Base-by-base conservation (phyloP, 2,329 filamentous ascomycete genomes). In the Nigrospora sphaerica region DNA sequence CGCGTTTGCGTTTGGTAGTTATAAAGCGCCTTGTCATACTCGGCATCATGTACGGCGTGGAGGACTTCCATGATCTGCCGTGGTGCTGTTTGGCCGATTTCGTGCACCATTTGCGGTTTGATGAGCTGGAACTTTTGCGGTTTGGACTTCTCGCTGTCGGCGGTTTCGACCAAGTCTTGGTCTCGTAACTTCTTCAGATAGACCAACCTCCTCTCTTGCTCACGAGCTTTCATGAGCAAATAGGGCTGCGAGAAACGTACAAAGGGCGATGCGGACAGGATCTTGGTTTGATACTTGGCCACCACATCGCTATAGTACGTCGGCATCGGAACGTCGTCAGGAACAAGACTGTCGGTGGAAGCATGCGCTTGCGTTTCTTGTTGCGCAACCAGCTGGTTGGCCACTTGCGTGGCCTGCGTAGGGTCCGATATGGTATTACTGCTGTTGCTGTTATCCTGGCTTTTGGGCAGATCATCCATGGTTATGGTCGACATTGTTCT, bases 251-350 rank as follows among this genome's bases (percentile, higher is more conserved):
- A 86, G 60, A 97, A 98, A 59, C 89, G 92, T 53, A 98, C 93
- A 61, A 95, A 97, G 0, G 93, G 93, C 0, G 93, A 98, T 1
- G 90, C 89, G 1, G 95, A 98, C 6, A 98, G 71, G 39, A 98
- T 86, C 60, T 92, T 95, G 6, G 90, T 95, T 59, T 95, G 83
- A 58, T 95, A 90, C 57, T 95, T 92, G 47, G 89, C 84, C 34
- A 97, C 90, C 77, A 96, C 88, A 61, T 95, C 89, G 61, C 91
- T 91, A 62, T 97, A 97, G 59, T 91, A 95, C 1, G 88, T 95
- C 3, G 92, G 88, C 72, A 89, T 87, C 1, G 88, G 87, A 36
- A 88, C 74, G 61, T 92, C 85, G 55, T 92, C 87, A 4, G 85
- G 85, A 5, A 88, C 75, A 39, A 83, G 78, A 44, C 70, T 74